phyloP scores from a whole-genome alignment of 345 rosid species.

The Laguncularia racemosa region DNA sequence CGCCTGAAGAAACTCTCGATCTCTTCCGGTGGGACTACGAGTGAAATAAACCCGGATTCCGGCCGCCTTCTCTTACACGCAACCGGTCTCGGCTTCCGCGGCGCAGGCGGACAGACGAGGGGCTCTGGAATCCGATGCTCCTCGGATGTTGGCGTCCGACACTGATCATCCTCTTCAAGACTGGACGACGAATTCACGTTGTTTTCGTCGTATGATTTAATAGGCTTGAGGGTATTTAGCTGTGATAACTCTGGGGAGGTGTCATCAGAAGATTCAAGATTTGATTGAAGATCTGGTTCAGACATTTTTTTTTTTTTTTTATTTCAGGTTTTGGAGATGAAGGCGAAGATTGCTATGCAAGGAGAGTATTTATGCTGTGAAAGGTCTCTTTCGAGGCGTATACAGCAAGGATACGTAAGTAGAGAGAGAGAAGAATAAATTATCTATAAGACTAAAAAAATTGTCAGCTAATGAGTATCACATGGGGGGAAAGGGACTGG shows the following conservation, averaged over 20 bases:
- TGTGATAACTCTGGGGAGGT: too few relatives aligned
- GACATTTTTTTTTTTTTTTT: too few relatives aligned
- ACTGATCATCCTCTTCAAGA: background rate
- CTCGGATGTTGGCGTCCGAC: conserved; percentile 13
- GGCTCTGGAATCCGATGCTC: conserved; percentile 9
- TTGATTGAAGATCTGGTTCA: too few relatives aligned
- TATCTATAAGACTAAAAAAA: too few relatives aligned
- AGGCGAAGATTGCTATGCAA: background rate
- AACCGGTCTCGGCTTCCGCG: conserved; percentile 7
- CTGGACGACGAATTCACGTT: too few relatives aligned
- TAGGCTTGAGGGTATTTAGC: too few relatives aligned
- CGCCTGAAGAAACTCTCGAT: conserved; percentile 11
- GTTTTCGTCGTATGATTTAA: too few relatives aligned
- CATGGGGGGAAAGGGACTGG: too few relatives aligned
- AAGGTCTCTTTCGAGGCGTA: background rate
- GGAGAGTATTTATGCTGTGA: background rate
- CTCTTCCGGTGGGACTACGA: conserved; percentile 2
- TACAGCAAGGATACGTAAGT: background rate
- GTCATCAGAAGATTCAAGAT: too few relatives aligned
- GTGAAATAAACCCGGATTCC: background rate
- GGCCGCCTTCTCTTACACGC: conserved; percentile 1
- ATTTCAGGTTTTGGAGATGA: background rate
- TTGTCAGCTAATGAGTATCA: too few relatives aligned
- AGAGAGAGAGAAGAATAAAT: background rate
- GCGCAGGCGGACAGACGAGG: conserved; percentile 13